A percentile compares a stretch with the other conserved stretches of the same genome.
Evolutionary conservation across 2,329 filamentous ascomycete genomes (phyloP).

Genomic region (Cordyceps cicadae): DNA sequence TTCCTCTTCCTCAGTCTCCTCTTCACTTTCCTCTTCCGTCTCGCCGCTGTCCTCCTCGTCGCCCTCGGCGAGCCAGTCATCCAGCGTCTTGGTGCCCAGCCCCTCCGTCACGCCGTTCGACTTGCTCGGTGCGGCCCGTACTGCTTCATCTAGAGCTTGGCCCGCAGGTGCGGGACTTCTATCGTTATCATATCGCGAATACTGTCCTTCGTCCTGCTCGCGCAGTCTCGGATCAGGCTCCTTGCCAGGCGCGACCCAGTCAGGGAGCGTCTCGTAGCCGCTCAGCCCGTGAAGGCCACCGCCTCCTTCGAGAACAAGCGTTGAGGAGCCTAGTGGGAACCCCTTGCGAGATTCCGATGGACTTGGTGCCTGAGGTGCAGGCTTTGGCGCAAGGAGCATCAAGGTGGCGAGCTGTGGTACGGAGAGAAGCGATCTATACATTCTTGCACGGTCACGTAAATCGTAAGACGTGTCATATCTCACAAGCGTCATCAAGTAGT

Average conservation of each 20-base stretch:
- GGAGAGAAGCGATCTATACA: constrained; percentile 77
- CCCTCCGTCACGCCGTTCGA: constrained; percentile 46
- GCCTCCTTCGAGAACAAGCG: constrained; percentile 72
- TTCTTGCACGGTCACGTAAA: constrained; percentile 78
- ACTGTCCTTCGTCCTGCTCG: constrained; percentile 37
- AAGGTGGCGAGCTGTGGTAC: constrained; percentile 83
- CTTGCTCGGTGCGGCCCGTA: constrained; percentile 30
- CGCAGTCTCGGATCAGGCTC: constrained; percentile 73
- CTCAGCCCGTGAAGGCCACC: constrained; percentile 63
- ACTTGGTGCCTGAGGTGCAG: constrained; percentile 80
- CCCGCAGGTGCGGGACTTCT: constrained; percentile 45
- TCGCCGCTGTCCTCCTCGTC: constrained; percentile 49
- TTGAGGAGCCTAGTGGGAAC: constrained; percentile 74
- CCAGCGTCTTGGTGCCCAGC: constrained; percentile 65
- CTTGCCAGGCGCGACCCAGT: constrained; percentile 72
- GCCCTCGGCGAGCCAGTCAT: constrained; percentile 84
- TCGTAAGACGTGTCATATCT: constrained; percentile 95
- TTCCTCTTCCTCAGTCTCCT: constrained; percentile 43
- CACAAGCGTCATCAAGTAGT: constrained; percentile 74
- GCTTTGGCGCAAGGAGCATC: constrained; percentile 87
- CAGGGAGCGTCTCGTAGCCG: constrained; percentile 72
- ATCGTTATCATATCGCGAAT: constrained; percentile 23
- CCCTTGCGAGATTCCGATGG: constrained; percentile 77
- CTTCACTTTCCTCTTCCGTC: constrained; percentile 41
- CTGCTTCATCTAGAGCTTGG: constrained; percentile 54